Conservation (phyloP, 441 rosid species). For the Eugenia klotzschiana region DNA sequence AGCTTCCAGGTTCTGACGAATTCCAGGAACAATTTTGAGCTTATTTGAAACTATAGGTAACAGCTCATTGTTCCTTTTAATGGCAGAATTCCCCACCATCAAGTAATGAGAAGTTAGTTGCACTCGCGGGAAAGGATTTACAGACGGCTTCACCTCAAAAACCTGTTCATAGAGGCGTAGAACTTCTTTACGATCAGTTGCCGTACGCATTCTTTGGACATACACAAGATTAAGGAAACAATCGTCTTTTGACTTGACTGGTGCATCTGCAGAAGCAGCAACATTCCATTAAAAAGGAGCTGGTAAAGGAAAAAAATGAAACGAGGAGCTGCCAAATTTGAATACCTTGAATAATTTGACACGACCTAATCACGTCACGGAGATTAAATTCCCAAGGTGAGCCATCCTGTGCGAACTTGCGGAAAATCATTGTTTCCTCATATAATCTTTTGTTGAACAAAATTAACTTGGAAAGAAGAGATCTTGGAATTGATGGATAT, state of each 20-base stretch:
- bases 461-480: conserved; percentile 64
- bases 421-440: conserved; percentile 68
- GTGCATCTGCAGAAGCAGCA: conserved; percentile 18
- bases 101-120: conserved; percentile 47
- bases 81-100: conserved; percentile 53
- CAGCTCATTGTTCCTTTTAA: conserved; percentile 41
- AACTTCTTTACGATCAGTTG: conserved; percentile 74
- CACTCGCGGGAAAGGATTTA: conserved; percentile 78
- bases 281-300: background rate
- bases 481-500: conserved; percentile 59
- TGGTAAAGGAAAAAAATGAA: background rate
- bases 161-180: conserved; percentile 53
- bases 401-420: conserved; percentile 80
- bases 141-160: conserved; percentile 49
- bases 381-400: conserved; percentile 99
- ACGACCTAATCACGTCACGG: conserved; percentile 91
- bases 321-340: background rate
- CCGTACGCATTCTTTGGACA: conserved; percentile 92
- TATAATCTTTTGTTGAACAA: conserved; percentile 63
- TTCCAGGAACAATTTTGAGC: conserved; percentile 60
- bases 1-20: conserved; percentile 83
- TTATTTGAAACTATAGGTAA: conserved; percentile 25
- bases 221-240: conserved; percentile 70
- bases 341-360: conserved; percentile 71
- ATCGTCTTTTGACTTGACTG: conserved; percentile 21